These are phyloP conservation scores for Tuber borchii DNA, from an alignment of 495 filamentous ascomycete genomes.

Conservation along the genomic window DNA sequence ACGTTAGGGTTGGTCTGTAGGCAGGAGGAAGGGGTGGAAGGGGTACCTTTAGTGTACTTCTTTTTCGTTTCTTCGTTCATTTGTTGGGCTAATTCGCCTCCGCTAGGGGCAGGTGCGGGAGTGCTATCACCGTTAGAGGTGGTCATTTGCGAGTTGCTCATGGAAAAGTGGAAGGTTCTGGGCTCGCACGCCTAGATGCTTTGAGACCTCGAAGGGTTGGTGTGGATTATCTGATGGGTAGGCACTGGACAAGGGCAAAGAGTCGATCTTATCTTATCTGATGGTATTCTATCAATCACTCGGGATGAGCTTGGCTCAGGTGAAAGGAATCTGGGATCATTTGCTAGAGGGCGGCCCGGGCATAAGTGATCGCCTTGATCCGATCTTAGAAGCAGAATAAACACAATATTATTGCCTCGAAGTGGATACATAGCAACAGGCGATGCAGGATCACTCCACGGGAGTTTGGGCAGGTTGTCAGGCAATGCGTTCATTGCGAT, in stretches of 20 bases:
- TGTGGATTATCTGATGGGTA: background rate
- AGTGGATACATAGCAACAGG: no score
- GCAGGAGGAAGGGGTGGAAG: slow-evolving; percentile 6
- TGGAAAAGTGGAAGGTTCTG: background rate
- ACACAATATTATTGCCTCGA: no score
- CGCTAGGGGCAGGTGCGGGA: background rate
- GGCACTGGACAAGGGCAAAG: background rate
- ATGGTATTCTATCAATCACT: background rate
- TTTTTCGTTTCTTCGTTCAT: slow-evolving; percentile 78
- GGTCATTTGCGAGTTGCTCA: background rate
- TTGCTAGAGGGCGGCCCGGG: no score
- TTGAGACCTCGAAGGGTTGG: background rate
- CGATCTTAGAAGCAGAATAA: no score
- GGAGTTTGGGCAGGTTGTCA: no score
- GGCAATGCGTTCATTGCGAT: no score
- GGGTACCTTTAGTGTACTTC: slow-evolving; percentile 79
- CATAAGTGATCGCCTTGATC: background rate
- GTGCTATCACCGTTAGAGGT: background rate
- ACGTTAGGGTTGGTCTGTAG: slow-evolving; percentile 10
- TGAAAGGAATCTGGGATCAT: no score
- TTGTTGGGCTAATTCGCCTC: slow-evolving; percentile 45
- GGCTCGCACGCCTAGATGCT: background rate
- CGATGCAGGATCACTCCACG: no score
- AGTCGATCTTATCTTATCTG: background rate
- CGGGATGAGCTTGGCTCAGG: background rate